These are phyloP conservation scores for Fusarium veterinarium DNA, from an alignment of 2,329 filamentous ascomycete genomes.

Conservation along the genomic window DNA sequence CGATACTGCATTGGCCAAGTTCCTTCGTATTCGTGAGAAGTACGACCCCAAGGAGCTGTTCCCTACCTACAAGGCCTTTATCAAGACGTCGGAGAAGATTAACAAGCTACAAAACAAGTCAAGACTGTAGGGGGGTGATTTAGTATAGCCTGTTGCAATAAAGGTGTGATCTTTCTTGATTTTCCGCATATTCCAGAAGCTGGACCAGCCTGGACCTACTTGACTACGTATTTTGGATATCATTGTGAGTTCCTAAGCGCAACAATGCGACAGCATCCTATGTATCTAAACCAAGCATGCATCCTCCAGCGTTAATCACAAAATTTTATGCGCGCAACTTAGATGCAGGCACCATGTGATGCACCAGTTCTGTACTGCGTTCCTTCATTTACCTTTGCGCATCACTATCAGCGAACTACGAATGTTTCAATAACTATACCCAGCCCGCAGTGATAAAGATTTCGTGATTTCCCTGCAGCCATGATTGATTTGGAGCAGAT, in stretches of 20 bases:
- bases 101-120: neutral
- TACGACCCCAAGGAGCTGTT: neutral
- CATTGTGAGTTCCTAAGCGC: too few species aligned
- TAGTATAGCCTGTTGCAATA: neutral
- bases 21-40: neutral
- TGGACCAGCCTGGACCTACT: neutral
- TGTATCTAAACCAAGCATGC: too few species aligned
- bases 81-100: neutral
- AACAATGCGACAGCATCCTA: neutral
- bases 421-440: neutral
- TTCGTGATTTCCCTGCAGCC: neutral
- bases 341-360: neutral
- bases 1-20: neutral
- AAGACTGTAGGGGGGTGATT: neutral
- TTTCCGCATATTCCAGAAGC: neutral
- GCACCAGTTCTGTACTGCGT: neutral
- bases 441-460: too few species aligned
- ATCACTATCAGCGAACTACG: neutral
- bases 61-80: neutral
- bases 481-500: accelerated
- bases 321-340: neutral
- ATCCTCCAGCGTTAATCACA: too few species aligned
- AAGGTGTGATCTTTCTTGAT: neutral
- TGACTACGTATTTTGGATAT: neutral
- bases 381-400: neutral